Base-by-base conservation (phyloP, 768 basidiomycete genomes). In the Mycena amicta region DNA sequence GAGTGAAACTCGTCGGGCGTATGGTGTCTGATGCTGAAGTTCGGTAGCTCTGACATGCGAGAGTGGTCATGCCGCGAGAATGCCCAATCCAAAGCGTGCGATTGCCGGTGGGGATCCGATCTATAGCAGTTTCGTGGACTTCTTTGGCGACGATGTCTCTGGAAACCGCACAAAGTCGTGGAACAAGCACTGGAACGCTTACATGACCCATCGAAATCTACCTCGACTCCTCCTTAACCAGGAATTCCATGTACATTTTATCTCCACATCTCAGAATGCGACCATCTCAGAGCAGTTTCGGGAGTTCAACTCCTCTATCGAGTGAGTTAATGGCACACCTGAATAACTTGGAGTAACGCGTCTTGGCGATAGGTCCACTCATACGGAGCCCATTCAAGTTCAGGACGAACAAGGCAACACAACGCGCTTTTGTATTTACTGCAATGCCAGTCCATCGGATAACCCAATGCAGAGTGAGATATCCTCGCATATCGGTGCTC, bases 121-220 rank as follows among this genome's bases (percentile, higher is more conserved):
- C 1, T 75, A 74, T 55, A 66, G 64, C 3, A 71, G 67, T 28
- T 71, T 70, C 27, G 62, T 75, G 46, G 70, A 74, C 39, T 49
- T 74, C 3, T 77, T 74, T 57, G 67, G 71, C 1, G 78, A 81
- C 53, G 77, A 82, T 63, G 75, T 79, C 1, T 82, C 77, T 0
- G 78, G 77, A 20, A 80, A 80, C 58, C 61, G 68, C 5, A 75
- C 72, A 5, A 81, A 81, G 59, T 72, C 73, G 31, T 81, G 73
- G 71, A 81, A 80, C 57, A 77, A 79, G 51, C 80, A 82, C 52
- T 72, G 68, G 66, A 80, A 78, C 50, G 70, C 74, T 0, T 79
- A 79, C 50, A 64, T 77, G 26, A 71, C 66, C 1, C 72, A 78
- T 41, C 57, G 68, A 20, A 76, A 74, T 55, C 66, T 80, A 0